Base-by-base conservation (phyloP, 768 basidiomycete genomes). In the Tylopilus plumbeoviolaceoides region DNA sequence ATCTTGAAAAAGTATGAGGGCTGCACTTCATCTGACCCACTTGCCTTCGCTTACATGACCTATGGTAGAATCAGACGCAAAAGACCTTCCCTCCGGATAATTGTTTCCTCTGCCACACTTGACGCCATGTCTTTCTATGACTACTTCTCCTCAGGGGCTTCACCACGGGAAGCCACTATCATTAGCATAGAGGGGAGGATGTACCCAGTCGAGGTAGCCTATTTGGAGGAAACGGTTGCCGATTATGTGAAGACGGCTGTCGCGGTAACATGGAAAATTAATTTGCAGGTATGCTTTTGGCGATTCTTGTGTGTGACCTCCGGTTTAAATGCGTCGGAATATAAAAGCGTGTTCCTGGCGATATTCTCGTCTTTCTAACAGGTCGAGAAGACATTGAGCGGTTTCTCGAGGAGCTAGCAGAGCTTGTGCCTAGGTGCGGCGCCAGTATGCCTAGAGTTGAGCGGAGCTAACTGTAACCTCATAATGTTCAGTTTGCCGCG, bases 381-480 rank as follows among this genome's bases (percentile, higher is more conserved):
- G 97, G 97, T 8, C 76, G 95, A 31, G 97, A 99, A 67, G 97
- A 99, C 63, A 99, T 99, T 44, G 94, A 98, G 38, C 78, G 83
- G 40, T 94, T 89, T 55, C 67, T 95, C 18, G 87, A 95, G 55
- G 83, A 83, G 51, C 72, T 98, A 11, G 72, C 87, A 1, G 93
- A 97, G 60, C 76, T 91, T 53, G 63, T 91, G 23, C 84, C 87
- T 47, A 82, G 80, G 93, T 89, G 61, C 31, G 64, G 55, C 33
- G 17, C 17, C 2, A 12, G 28, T 20, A 21, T 56, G 14, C 23
- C n/a, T 11, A 52, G 23, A 47, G 39, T 42, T 51, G 8, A 30
- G 6, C 42, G 3, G 17, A 38, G 38, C 35, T 51, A 47, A 59
- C n/a, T 36, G 23, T 23, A 28, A 27, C 25, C 18, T 11, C n/a